These are phyloP conservation scores for Hanseniaspora gamundiae DNA, from an alignment of 1,139 yeast species.

Conservation along the genomic window DNA sequence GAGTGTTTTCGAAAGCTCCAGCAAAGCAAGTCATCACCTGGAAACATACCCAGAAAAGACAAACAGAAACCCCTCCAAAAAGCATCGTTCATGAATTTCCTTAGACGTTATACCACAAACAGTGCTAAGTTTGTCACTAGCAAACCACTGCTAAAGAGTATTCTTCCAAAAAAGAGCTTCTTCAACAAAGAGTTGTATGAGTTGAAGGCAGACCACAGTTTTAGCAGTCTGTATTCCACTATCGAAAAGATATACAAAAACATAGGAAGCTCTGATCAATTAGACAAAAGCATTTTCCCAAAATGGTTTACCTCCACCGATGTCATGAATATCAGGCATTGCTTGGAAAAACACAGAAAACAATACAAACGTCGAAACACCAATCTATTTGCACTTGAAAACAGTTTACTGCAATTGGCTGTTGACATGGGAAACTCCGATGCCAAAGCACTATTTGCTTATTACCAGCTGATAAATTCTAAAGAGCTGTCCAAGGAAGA, in stretches of 20 bases:
- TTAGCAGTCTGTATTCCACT: constrained; percentile 41
- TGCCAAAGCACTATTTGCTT: constrained; percentile 64
- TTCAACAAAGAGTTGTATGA: constrained; percentile 54
- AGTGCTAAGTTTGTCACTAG: not conserved
- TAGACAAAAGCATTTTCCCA: constrained; percentile 31
- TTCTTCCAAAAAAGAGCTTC: constrained; percentile 47
- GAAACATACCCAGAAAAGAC: not conserved
- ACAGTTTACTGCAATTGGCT: constrained; percentile 62
- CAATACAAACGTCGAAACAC: constrained; percentile 47
- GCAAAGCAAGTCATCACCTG: too few relatives aligned
- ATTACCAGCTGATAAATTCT: constrained; percentile 36
- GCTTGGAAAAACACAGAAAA: constrained; percentile 49
- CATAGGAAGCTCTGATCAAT: constrained; percentile 23
- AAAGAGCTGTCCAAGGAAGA: constrained; percentile 34
- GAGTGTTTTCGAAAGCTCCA: too few relatives aligned
- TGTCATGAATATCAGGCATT: constrained; percentile 54
- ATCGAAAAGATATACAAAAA: constrained; percentile 38
- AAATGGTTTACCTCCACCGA: constrained; percentile 39
- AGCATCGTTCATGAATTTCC: not conserved
- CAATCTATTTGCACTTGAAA: constrained; percentile 48
- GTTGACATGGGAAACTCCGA: constrained; percentile 76
- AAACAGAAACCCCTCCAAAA: too few relatives aligned
- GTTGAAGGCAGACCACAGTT: constrained; percentile 45
- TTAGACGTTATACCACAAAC: not conserved
- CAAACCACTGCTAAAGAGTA: constrained; percentile 35